phyloP scores from a whole-genome alignment of 1,139 yeast species.

The Nakaseomyces delphensis region DNA sequence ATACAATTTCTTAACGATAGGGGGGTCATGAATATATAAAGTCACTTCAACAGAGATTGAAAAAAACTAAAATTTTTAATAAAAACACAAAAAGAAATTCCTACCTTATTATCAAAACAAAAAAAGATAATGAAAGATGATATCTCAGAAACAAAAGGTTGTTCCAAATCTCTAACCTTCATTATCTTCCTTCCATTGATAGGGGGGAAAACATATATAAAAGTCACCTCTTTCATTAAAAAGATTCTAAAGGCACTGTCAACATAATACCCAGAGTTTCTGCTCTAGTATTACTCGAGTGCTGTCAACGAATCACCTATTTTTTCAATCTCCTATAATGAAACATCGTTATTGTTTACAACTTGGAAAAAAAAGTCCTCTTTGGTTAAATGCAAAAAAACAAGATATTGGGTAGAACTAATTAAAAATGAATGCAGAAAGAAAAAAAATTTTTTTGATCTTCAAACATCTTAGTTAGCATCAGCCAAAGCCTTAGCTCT shows the following conservation, averaged over 20 bases:
- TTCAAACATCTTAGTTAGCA: conserved; percentile 18
- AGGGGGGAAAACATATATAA: conserved; percentile 1
- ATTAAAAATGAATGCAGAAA: not conserved
- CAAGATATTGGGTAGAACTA: not conserved
- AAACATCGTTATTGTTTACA: conserved; percentile 3
- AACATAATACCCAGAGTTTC: conserved; percentile 6
- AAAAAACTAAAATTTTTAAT: conserved; percentile 1
- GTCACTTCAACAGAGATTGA: conserved; percentile 7
- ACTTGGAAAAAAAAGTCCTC: not conserved
- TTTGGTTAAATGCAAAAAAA: not conserved
- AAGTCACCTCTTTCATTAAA: not conserved
- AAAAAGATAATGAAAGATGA: not conserved
- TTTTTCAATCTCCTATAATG: conserved; percentile 6
- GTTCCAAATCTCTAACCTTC: not conserved
- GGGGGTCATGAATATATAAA: conserved; percentile 5
- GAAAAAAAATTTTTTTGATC: not conserved
- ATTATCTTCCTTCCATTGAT: not conserved
- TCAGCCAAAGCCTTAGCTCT: conserved; percentile 40
- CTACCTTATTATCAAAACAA: not conserved
- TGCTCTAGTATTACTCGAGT: conserved; percentile 4
- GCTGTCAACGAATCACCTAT: conserved; percentile 7
- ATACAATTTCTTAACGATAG: too few relatives aligned
- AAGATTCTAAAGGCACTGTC: conserved; percentile 6
- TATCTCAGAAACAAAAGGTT: not conserved
- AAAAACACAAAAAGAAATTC: not conserved